A percentile compares a stretch with the other conserved stretches of the same genome.
These are phyloP conservation scores for Ophiocordyceps robertsii DNA, from an alignment of 2,329 filamentous ascomycete genomes.

Conservation along the genomic window DNA sequence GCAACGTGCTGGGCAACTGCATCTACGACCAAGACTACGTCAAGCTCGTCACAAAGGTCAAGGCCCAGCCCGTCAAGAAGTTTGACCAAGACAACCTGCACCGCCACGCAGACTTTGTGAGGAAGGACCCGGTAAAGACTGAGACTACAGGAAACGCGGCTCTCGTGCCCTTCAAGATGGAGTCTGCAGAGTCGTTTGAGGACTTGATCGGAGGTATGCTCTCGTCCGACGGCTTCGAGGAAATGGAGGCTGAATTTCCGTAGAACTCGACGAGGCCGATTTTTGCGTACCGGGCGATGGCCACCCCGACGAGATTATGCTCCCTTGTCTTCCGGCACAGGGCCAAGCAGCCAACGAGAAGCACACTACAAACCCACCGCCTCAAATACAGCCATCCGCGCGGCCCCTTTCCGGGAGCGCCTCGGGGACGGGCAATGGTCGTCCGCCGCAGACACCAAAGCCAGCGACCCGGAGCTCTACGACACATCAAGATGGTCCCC, in stretches of 20 bases:
- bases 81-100: slow-evolving; percentile 73
- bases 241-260: slow-evolving; percentile 22
- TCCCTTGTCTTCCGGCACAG: slow-evolving; percentile 23
- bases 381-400: slow-evolving; percentile 8
- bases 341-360: slow-evolving; percentile 1
- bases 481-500: slow-evolving; percentile 7
- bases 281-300: slow-evolving; percentile 57
- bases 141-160: slow-evolving; percentile 5
- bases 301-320: slow-evolving; percentile 63
- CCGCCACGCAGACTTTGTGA: slow-evolving; percentile 64
- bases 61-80: slow-evolving; percentile 55
- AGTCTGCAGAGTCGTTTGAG: slow-evolving; percentile 33
- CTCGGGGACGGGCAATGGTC: slow-evolving; percentile 7
- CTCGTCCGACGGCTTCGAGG: slow-evolving; percentile 21
- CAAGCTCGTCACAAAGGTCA: slow-evolving; percentile 79
- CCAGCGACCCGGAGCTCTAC: slow-evolving; percentile 11
- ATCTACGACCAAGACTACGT: slow-evolving; percentile 96
- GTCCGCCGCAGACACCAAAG: slow-evolving; percentile 20
- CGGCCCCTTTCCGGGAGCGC: slow-evolving; percentile 7
- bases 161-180: slow-evolving; percentile 12
- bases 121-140: slow-evolving; percentile 33
- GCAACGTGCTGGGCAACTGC: slow-evolving; percentile 95
- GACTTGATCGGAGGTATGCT: slow-evolving; percentile 35
- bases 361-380: slow-evolving; percentile 5
- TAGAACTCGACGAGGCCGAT: slow-evolving; percentile 65